Evolutionary conservation across 352 stramenopile species (phyloP).

Genomic region (Globisporangium camurandrum): DNA sequence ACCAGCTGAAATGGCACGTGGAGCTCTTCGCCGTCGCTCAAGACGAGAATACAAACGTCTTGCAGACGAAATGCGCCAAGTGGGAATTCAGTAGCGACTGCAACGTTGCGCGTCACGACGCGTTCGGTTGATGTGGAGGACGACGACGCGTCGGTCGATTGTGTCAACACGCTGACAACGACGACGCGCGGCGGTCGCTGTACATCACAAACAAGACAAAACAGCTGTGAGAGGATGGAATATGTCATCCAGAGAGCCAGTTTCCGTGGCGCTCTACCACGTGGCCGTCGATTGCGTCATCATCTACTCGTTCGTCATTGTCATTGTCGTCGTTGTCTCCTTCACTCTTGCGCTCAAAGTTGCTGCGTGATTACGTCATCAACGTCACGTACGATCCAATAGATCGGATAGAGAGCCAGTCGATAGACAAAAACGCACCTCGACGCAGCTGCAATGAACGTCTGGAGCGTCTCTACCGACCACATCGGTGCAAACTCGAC

Average conservation of each 20-base stretch:
- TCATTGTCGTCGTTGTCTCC: no score
- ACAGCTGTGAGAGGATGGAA: no score
- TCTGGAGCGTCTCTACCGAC: constrained; percentile 65
- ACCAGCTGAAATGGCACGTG: constrained; percentile 41
- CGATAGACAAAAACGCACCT: constrained; percentile 20
- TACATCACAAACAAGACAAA: no score
- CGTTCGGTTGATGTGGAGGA: constrained; percentile 31
- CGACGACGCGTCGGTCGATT: constrained; percentile 17
- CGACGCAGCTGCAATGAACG: constrained; percentile 59
- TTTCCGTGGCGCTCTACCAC: no score
- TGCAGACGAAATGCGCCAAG: constrained; percentile 45
- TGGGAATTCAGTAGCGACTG: constrained; percentile 40
- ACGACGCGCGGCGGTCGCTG: constrained; percentile 35
- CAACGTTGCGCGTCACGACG: constrained; percentile 56
- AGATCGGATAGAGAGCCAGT: no score
- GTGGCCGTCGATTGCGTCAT: not conserved
- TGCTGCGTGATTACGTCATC: not conserved
- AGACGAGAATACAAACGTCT: constrained; percentile 55
- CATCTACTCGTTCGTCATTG: no score
- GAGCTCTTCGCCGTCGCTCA: constrained; percentile 72
- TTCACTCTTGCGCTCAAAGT: not conserved
- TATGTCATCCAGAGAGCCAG: no score
- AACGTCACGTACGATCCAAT: not conserved
- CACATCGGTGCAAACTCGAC: constrained; percentile 59
- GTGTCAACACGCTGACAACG: constrained; percentile 52